phyloP scores from a whole-genome alignment of 1,284 basidiomycete species.

The Cutaneotrichosporon arboriforme region DNA sequence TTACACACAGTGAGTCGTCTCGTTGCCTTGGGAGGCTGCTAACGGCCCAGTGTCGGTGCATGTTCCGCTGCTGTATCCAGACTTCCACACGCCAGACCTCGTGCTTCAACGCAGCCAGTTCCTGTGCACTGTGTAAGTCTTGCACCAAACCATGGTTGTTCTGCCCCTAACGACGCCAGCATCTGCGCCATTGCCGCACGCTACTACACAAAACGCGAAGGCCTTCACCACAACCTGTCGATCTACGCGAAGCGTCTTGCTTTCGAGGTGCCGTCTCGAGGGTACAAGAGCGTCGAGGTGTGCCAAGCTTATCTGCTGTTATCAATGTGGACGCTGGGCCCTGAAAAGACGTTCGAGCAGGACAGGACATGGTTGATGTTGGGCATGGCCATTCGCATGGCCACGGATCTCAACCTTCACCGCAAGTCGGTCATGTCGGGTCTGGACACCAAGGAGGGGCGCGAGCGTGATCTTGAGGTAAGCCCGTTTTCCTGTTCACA shows the following conservation, averaged over 20 bases:
- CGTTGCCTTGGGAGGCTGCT: background rate
- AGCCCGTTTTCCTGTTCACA: slow-evolving; percentile 4
- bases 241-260: slow-evolving; percentile 86
- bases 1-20: slow-evolving; percentile 38
- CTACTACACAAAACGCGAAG: slow-evolving; percentile 77
- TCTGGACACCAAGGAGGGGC: slow-evolving; percentile 64
- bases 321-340: slow-evolving; percentile 78
- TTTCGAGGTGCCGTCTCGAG: slow-evolving; percentile 69
- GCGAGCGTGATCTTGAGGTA: slow-evolving; percentile 44
- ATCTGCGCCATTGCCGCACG: slow-evolving; percentile 88
- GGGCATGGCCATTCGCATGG: slow-evolving; percentile 69
- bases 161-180: slow-evolving; percentile 25
- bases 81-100: slow-evolving; percentile 85
- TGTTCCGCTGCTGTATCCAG: slow-evolving; percentile 61
- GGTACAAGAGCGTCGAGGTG: slow-evolving; percentile 91
- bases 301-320: slow-evolving; percentile 84
- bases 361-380: slow-evolving; percentile 91
- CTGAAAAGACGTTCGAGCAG: slow-evolving; percentile 89
- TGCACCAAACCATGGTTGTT: background rate
- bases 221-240: slow-evolving; percentile 73
- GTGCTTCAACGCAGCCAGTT: slow-evolving; percentile 90
- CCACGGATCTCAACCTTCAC: slow-evolving; percentile 90
- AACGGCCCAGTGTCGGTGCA: slow-evolving; percentile 36
- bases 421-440: slow-evolving; percentile 70
- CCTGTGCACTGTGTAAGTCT: slow-evolving; percentile 77